Evolutionary conservation across 1,139 yeast species (phyloP), one percentile per base, ranked within the genome.

Genomic region (Sugiyamaella xylanicola): DNA sequence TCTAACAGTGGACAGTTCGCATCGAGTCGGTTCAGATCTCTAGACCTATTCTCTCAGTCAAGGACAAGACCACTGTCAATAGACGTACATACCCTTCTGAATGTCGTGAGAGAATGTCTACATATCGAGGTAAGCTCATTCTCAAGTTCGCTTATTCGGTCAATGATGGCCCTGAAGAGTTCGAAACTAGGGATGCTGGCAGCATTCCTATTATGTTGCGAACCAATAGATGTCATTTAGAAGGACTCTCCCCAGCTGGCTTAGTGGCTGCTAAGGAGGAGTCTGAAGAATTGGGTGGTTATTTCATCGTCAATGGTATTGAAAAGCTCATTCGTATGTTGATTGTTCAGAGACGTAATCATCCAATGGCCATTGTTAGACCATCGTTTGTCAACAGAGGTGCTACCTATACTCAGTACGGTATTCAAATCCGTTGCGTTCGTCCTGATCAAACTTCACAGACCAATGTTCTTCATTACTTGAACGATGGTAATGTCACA

Each of bases 371-470:
- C 8, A 84, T 93, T 65, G 86, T 91, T 59, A 90, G 99, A 76
- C 95, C 97, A 35, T 87, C 96, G 16, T 93, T 93, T 69, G 86
- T 86, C 53, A 91, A 91, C 75, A 86, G 99, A 79, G 99, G 99
- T 65, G 87, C 93, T 13, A 75, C 91, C 5, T 93, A 95, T 75
- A 79, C 97, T 50, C 84, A 86, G 62, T 95, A 75, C 65, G 99
- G 99, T 84, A 83, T 93, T 58, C 98, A 92, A 76, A 87, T 93
- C 60, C 83, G 99, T 74, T 83, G 87, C 62, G 97, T 91, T 4
- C 84, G 99, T 70, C 96, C 96, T 2, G 99, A 95, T 72, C 98
- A 93, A 75, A 88, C 97, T 11, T 91, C 99, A 15, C 98, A 92
- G 74, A 91, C 99, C 2, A 93, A 93, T 68, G 98, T 93, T 7